Conservation (phyloP, 2,329 filamentous ascomycete species). For the Thelonectria blattea region DNA sequence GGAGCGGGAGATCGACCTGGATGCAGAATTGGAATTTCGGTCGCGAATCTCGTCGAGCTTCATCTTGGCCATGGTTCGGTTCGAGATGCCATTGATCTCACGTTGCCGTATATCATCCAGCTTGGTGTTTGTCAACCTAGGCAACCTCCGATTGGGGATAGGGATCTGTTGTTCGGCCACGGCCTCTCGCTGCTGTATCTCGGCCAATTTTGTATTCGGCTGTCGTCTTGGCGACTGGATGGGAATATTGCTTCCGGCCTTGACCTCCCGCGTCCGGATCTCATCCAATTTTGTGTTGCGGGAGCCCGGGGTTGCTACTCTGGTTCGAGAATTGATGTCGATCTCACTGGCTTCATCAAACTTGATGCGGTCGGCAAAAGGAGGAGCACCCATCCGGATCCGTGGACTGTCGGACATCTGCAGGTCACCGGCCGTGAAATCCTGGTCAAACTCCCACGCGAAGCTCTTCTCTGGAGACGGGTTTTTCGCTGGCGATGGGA, state of each 20-base stretch:
- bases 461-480: conserved; percentile 58
- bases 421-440: conserved; percentile 63
- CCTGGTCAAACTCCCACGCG: conserved; percentile 62
- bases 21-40: conserved; percentile 56
- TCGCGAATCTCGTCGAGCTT: conserved; percentile 60
- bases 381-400: conserved; percentile 48
- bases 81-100: conserved; percentile 53
- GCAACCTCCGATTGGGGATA: conserved; percentile 39
- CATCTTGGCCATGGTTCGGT: conserved; percentile 54
- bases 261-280: conserved; percentile 51
- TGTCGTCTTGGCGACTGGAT: conserved; percentile 26
- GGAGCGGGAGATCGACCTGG: conserved; percentile 50
- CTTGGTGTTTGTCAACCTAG: conserved; percentile 49
- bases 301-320: conserved; percentile 38
- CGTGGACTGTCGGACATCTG: conserved; percentile 64
- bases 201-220: conserved; percentile 44
- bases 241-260: conserved; percentile 39
- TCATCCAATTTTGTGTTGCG: conserved; percentile 54
- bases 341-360: conserved; percentile 42
- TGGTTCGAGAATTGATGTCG: conserved; percentile 38
- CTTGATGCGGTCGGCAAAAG: conserved; percentile 44
- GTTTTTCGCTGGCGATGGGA: conserved; percentile 3
- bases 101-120: conserved; percentile 56
- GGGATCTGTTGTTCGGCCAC: conserved; percentile 42
- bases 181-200: conserved; percentile 45